phyloP scores from a whole-genome alignment of 2,329 filamentous ascomycete species.

The Davidsoniella eucalypti region DNA sequence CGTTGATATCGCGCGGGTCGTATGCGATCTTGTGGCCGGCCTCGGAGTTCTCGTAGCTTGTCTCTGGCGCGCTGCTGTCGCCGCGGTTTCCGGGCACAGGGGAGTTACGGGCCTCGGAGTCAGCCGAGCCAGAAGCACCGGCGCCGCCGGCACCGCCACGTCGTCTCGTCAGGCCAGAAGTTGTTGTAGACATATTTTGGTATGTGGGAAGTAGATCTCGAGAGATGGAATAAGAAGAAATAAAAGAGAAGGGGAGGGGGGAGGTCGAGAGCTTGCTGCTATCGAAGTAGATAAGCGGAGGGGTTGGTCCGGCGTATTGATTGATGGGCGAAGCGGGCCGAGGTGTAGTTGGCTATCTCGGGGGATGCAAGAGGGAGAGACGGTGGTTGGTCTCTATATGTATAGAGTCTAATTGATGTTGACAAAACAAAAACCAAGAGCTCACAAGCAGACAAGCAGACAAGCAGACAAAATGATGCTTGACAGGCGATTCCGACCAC shows the following conservation, averaged over 20 bases:
- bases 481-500: too few relatives aligned
- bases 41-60: constrained; percentile 79
- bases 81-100: constrained; percentile 37
- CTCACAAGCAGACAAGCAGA: too few relatives aligned
- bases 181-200: constrained; percentile 6
- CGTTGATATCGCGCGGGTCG: constrained; percentile 91
- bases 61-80: constrained; percentile 51
- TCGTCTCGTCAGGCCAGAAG: constrained; percentile 43
- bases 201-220: neutral
- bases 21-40: constrained; percentile 98
- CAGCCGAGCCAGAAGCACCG: constrained; percentile 34
- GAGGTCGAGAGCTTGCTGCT: neutral
- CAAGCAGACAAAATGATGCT: too few relatives aligned
- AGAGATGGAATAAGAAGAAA: neutral
- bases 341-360: too few relatives aligned
- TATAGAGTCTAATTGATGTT: too few relatives aligned
- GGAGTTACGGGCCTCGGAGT: constrained; percentile 23
- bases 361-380: too few relatives aligned
- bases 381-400: too few relatives aligned
- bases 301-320: too few relatives aligned
- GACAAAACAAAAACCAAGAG: too few relatives aligned
- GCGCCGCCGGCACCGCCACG: constrained; percentile 52
- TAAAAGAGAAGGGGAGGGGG: neutral
- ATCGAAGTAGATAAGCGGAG: too few relatives aligned
- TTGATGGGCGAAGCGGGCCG: too few relatives aligned